Percentiles rank a stretch among this genome's conserved stretches.
phyloP scores from a whole-genome alignment of 192 early-diverging fungal species.

The Gonapodya prolifera region DNA sequence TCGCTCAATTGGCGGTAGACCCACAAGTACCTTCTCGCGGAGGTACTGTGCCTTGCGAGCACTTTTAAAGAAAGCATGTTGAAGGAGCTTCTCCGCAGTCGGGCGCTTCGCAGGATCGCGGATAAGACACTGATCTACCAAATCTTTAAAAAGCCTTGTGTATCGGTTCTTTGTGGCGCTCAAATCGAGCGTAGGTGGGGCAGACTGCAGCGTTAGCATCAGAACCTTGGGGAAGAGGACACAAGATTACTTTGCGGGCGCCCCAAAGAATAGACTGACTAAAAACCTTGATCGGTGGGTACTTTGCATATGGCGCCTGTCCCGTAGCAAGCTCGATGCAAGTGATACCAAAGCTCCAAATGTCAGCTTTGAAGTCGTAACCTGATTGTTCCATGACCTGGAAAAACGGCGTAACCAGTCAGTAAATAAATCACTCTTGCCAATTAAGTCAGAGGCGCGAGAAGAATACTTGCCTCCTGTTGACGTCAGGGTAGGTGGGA shows the following conservation, averaged over 20 bases:
- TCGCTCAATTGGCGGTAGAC: slow-evolving; percentile 41
- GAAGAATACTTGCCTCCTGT: too few species aligned
- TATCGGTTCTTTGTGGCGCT: slow-evolving; percentile 61
- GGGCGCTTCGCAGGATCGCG: slow-evolving; percentile 65
- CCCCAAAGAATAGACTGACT: background rate
- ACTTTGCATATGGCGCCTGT: slow-evolving; percentile 80
- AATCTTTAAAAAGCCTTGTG: slow-evolving; percentile 66
- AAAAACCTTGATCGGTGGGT: slow-evolving; percentile 65
- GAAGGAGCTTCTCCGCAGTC: slow-evolving; percentile 58
- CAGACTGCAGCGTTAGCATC: slow-evolving; percentile 76
- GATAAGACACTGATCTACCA: slow-evolving; percentile 69
- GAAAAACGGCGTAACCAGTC: slow-evolving; percentile 30
- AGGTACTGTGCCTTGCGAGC: slow-evolving; percentile 58
- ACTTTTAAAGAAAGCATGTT: slow-evolving; percentile 66
- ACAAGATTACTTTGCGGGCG: background rate
- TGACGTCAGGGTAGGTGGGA: too few species aligned
- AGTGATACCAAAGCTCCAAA: slow-evolving; percentile 87
- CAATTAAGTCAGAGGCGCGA: slow-evolving; percentile 7
- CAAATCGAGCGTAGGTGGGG: slow-evolving; percentile 71
- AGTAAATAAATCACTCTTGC: slow-evolving; percentile 6
- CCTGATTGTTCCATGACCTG: slow-evolving; percentile 85
- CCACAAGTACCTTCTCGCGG: slow-evolving; percentile 34
- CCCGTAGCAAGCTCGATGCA: slow-evolving; percentile 73
- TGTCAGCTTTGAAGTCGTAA: slow-evolving; percentile 82
- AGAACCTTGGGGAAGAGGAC: slow-evolving; percentile 37